Evolutionary conservation across 805 yeast genomes (phyloP).

Genomic region (Yamadazyma laniorum): DNA sequence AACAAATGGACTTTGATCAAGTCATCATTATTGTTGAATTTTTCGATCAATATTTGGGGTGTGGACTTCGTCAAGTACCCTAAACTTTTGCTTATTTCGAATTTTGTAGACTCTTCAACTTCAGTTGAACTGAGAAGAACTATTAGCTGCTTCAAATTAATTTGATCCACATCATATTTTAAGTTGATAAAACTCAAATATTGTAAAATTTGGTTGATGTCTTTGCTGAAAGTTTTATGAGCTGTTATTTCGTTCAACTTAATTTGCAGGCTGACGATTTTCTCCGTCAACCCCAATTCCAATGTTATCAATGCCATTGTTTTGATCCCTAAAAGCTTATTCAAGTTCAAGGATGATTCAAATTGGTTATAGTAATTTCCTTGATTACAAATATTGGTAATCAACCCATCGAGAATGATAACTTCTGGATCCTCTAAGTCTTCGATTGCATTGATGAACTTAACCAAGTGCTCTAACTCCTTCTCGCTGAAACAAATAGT

Average conservation of each 20-base stretch:
- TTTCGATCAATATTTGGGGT: conserved; percentile 31
- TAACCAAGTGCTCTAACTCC: neutral
- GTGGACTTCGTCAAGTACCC: conserved; percentile 46
- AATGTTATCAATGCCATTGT: conserved; percentile 8
- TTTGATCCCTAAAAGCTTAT: conserved; percentile 7
- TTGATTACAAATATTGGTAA: conserved; percentile 7
- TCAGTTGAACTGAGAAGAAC: conserved; percentile 21
- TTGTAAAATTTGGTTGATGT: conserved; percentile 7
- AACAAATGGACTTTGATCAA: conserved; percentile 14
- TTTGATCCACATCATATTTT: conserved; percentile 1
- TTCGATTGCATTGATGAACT: conserved; percentile 4
- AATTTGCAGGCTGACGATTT: conserved; percentile 7
- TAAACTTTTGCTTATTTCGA: conserved; percentile 52
- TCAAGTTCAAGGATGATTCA: conserved; percentile 4
- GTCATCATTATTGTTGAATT: conserved; percentile 13
- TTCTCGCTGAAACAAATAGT: neutral
- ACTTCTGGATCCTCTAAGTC: conserved; percentile 1
- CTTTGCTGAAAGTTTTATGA: conserved; percentile 3
- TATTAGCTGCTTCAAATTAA: conserved; percentile 8
- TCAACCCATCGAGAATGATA: conserved; percentile 1
- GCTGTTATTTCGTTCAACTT: conserved; percentile 7
- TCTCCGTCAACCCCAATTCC: conserved; percentile 4
- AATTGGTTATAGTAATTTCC: conserved; percentile 10
- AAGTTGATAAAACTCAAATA: conserved; percentile 14
- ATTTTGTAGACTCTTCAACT: conserved; percentile 34